Evolutionary conservation across 129 eudicot genomes (phyloP).

Genomic region (Mikania micrantha): DNA sequence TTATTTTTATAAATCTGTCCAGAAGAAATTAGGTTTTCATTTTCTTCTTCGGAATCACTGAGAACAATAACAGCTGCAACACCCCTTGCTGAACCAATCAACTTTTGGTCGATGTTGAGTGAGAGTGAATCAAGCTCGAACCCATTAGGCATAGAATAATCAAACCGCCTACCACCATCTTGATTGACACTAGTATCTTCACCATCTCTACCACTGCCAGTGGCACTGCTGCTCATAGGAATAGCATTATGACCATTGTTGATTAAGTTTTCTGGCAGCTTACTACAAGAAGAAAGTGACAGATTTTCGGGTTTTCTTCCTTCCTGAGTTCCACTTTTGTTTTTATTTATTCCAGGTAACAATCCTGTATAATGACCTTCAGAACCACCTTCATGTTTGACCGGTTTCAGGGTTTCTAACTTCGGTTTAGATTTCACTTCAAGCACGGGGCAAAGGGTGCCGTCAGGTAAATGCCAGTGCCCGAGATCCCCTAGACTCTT

Average conservation of each 20-base stretch:
- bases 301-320: conserved; percentile 43
- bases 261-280: conserved; percentile 28
- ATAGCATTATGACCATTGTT: conserved; percentile 39
- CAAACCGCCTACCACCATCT: conserved; percentile 47
- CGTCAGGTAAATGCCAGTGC: conserved; percentile 82
- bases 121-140: conserved; percentile 63
- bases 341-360: conserved; percentile 61
- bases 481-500: conserved; percentile 65
- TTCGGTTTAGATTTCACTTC: conserved; percentile 42
- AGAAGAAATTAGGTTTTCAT: conserved; percentile 36
- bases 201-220: conserved; percentile 73
- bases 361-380: conserved; percentile 54
- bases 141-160: conserved; percentile 44
- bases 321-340: conserved; percentile 59
- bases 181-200: conserved; percentile 84
- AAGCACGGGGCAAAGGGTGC: conserved; percentile 38
- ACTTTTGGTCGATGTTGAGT: conserved; percentile 30
- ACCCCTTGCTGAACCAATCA: conserved; percentile 24
- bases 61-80: conserved; percentile 64
- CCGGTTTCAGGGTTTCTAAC: conserved; percentile 46
- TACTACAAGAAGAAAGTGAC: conserved; percentile 43
- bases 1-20: conserved; percentile 27
- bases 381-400: conserved; percentile 60
- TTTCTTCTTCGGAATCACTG: conserved; percentile 73
- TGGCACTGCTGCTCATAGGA: conserved; percentile 88